Evolutionary conservation across 2,329 filamentous ascomycete genomes (phyloP).

Genomic region (Westerdykella aurantiaca): DNA sequence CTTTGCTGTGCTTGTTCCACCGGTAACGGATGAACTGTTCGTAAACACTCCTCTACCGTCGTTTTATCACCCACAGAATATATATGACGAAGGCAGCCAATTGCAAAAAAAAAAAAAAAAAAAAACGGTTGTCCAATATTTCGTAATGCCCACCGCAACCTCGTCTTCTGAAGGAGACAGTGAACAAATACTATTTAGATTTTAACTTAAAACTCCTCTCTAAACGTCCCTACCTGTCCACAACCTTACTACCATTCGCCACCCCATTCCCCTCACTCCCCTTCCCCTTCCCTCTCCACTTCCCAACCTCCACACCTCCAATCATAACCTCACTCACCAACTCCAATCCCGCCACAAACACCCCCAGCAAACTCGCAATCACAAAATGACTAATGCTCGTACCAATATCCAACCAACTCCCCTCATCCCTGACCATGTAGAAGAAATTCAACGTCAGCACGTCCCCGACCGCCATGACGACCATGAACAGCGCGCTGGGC

Average conservation of each 20-base stretch:
- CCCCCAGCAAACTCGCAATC: conserved; percentile 81
- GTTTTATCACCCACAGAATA: too few species aligned
- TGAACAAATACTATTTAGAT: too few species aligned
- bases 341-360: conserved; percentile 86
- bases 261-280: conserved; percentile 2
- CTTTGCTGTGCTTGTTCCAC: too few species aligned
- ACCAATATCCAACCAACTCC: conserved; percentile 95
- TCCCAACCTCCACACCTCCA: conserved; percentile 64
- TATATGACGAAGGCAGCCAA: too few species aligned
- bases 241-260: background rate
- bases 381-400: conserved; percentile 94
- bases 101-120: too few species aligned
- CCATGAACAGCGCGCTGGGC: conserved; percentile 85
- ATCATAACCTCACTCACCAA: conserved; percentile 79
- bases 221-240: too few species aligned
- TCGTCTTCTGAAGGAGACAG: too few species aligned
- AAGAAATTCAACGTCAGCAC: conserved; percentile 94
- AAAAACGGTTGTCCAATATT: too few species aligned
- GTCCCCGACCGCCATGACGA: conserved; percentile 83
- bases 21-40: too few species aligned
- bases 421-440: conserved; percentile 94
- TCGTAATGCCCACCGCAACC: too few species aligned
- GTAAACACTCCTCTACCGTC: too few species aligned
- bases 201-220: too few species aligned
- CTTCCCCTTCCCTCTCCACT: conserved; percentile 4